These are phyloP conservation scores for Mycoemilia scoparia DNA, from an alignment of 192 early-diverging fungal species.

Conservation along the genomic window DNA sequence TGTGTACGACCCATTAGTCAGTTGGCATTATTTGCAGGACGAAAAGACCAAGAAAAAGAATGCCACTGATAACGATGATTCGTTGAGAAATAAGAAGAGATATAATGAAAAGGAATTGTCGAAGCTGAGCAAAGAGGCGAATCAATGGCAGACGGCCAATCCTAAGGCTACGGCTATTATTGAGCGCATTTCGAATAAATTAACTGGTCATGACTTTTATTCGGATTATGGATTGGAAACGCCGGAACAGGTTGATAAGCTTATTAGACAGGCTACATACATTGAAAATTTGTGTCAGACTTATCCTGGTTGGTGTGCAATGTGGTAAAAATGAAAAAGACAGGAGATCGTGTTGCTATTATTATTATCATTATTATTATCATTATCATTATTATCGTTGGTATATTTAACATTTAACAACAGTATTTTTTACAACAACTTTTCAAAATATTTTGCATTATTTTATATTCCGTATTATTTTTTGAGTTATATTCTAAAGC, in stretches of 20 bases:
- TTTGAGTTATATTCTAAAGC: too few species aligned
- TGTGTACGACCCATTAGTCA: slow-evolving; percentile 69
- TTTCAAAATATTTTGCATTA: too few species aligned
- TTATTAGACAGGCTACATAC: slow-evolving; percentile 78
- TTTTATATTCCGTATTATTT: too few species aligned
- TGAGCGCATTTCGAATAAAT: slow-evolving; percentile 78
- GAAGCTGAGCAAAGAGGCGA: background rate
- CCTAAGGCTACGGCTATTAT: slow-evolving; percentile 67
- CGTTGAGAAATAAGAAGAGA: background rate
- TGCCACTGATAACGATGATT: background rate
- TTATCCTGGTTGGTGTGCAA: slow-evolving; percentile 16
- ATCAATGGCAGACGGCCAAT: slow-evolving; percentile 31
- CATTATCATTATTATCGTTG: too few species aligned
- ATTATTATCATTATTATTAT: too few species aligned
- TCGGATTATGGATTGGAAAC: slow-evolving; percentile 59
- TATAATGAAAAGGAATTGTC: background rate
- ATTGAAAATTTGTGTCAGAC: slow-evolving; percentile 56
- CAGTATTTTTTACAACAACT: too few species aligned
- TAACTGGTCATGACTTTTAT: slow-evolving; percentile 87
- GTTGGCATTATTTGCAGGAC: slow-evolving; percentile 7
- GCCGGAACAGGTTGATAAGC: slow-evolving; percentile 64
- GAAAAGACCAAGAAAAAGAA: background rate
- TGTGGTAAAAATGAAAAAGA: slow-evolving; percentile 22
- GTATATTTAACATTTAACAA: too few species aligned
- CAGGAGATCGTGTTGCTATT: too few species aligned